These are phyloP conservation scores for Otatea glauca DNA, from an alignment of 176 grass and related monocot genomes.

Conservation along the genomic window DNA sequence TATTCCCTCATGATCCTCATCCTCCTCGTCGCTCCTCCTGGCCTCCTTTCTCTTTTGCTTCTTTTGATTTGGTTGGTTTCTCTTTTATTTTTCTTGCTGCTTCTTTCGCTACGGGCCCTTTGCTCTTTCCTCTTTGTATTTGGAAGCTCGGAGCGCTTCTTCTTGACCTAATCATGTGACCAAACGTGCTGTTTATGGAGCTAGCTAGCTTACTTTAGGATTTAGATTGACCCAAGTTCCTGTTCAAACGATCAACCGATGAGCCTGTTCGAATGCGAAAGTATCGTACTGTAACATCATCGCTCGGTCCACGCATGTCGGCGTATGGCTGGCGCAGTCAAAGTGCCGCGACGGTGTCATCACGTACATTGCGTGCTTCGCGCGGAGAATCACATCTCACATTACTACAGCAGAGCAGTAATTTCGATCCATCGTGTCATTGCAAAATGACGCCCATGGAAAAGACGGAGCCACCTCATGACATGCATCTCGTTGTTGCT, in stretches of 20 bases:
- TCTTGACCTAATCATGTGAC: slow-evolving; percentile 43
- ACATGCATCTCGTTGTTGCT: slow-evolving; percentile 41
- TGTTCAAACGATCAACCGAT: not conserved
- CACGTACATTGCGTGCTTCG: not conserved
- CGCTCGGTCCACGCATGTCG: not conserved
- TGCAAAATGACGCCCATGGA: slow-evolving; percentile 11
- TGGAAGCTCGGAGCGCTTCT: slow-evolving; percentile 16
- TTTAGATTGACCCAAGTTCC: not conserved
- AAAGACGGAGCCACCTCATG: not conserved
- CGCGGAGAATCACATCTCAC: not conserved
- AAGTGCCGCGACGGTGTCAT: not conserved
- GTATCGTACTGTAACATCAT: slow-evolving; percentile 11
- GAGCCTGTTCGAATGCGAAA: not conserved
- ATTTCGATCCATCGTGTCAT: slow-evolving; percentile 38
- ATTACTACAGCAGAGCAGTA: not conserved
- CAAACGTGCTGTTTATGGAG: slow-evolving; percentile 40
- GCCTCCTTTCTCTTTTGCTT: slow-evolving; percentile 41
- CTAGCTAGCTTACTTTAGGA: not conserved
- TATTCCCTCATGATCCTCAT: slow-evolving; percentile 28
- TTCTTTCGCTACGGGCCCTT: slow-evolving; percentile 49
- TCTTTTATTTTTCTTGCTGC: slow-evolving; percentile 38
- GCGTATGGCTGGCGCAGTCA: not conserved
- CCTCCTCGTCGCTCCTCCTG: slow-evolving; percentile 7
- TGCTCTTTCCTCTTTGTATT: slow-evolving; percentile 33
- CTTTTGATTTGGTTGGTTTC: slow-evolving; percentile 51